Conservation (phyloP, 2,329 filamentous ascomycete species). For the Colletotrichum cuscutae region DNA sequence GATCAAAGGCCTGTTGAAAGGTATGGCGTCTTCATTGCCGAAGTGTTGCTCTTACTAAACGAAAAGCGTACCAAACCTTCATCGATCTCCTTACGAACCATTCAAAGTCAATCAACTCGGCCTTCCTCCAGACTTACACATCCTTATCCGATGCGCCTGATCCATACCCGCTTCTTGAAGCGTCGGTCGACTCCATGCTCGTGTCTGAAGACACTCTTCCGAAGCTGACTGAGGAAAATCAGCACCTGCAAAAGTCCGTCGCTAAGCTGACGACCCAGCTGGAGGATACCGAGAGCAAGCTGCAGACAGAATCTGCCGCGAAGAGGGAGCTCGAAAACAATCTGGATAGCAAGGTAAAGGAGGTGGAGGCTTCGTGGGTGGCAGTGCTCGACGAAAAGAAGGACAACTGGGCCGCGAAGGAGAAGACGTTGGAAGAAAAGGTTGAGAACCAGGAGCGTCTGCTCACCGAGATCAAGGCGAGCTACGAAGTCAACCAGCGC, state of each 20-base stretch:
- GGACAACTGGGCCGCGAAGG: slow-evolving; percentile 96
- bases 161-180: slow-evolving; percentile 94
- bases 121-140: slow-evolving; percentile 93
- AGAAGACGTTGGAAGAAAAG: slow-evolving; percentile 91
- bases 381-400: slow-evolving; percentile 93
- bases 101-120: slow-evolving; percentile 91
- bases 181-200: slow-evolving; percentile 93
- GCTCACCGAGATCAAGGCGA: slow-evolving; percentile 94
- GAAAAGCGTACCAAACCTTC: slow-evolving; percentile 90
- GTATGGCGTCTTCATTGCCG: slow-evolving; percentile 53
- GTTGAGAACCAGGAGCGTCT: slow-evolving; percentile 92
- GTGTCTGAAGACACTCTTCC: slow-evolving; percentile 92
- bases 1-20: slow-evolving; percentile 89
- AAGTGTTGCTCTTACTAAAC: neutral
- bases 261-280: slow-evolving; percentile 80
- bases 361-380: slow-evolving; percentile 89
- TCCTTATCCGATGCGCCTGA: slow-evolving; percentile 95
- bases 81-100: slow-evolving; percentile 97
- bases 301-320: slow-evolving; percentile 81
- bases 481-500: slow-evolving; percentile 94
- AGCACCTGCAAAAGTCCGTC: slow-evolving; percentile 84
- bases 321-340: slow-evolving; percentile 81
- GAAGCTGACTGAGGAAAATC: slow-evolving; percentile 88
- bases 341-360: slow-evolving; percentile 84
- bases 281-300: slow-evolving; percentile 81